Evolutionary conservation across 2,329 filamentous ascomycete genomes (phyloP).

Genomic region (Colletotrichum endophyticum): DNA sequence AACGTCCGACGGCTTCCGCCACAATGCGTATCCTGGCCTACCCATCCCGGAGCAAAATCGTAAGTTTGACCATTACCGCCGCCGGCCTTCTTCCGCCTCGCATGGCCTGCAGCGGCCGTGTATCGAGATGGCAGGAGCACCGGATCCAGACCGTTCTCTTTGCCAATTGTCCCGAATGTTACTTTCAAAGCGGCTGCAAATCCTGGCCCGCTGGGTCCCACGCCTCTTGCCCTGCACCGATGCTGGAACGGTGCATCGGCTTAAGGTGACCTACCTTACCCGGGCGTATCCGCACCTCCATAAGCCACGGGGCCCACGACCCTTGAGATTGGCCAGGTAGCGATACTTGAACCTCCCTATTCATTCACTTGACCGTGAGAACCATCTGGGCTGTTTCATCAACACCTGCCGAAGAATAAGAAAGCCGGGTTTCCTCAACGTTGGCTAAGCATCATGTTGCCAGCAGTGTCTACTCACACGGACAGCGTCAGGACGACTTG

Average conservation of each 20-base stretch:
- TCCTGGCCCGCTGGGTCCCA: neutral
- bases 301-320: neutral
- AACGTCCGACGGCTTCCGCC: neutral
- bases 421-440: neutral
- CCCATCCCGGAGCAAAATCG: neutral
- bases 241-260: neutral
- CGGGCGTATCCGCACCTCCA: conserved; percentile 11
- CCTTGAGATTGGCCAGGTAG: neutral
- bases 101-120: neutral
- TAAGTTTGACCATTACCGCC: conserved; percentile 4
- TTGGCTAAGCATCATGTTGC: neutral
- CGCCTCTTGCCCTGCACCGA: neutral
- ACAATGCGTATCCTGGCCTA: neutral
- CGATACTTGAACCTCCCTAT: neutral
- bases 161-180: neutral
- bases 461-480: neutral
- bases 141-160: neutral
- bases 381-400: neutral
- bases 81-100: neutral
- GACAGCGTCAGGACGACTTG: neutral
- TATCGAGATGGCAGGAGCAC: conserved; percentile 3
- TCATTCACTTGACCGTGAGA: neutral
- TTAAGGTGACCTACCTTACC: neutral
- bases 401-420: neutral
- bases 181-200: neutral